phyloP scores from a whole-genome alignment of 2,329 filamentous ascomycete species.

The Alternaria brassicicola region DNA sequence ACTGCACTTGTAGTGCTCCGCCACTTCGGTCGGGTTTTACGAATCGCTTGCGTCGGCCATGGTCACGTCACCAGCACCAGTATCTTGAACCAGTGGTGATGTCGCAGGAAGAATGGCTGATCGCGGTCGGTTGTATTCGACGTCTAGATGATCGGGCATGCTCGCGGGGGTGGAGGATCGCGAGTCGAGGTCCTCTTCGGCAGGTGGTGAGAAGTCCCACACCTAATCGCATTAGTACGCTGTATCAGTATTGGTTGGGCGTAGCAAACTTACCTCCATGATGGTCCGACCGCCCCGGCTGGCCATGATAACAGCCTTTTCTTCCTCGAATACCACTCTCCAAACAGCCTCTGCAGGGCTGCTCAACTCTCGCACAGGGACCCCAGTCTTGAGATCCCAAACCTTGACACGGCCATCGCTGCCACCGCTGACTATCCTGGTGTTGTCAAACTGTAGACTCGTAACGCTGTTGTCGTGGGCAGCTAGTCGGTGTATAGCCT shows the following conservation, averaged over 20 bases:
- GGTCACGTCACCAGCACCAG: constrained; percentile 35
- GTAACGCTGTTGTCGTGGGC: constrained; percentile 99
- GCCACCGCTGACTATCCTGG: constrained; percentile 91
- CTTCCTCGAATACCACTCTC: constrained; percentile 97
- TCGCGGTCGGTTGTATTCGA: constrained; percentile 40
- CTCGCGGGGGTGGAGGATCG: constrained; percentile 52
- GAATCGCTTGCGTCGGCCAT: constrained; percentile 40
- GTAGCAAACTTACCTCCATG: constrained; percentile 79
- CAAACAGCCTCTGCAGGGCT: constrained; percentile 93
- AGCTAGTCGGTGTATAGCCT: constrained; percentile 89
- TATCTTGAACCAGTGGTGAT: constrained; percentile 30
- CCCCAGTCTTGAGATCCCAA: constrained; percentile 93
- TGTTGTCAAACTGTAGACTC: constrained; percentile 95
- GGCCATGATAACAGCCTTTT: constrained; percentile 96
- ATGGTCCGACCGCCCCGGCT: constrained; percentile 83
- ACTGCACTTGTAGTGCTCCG: not conserved
- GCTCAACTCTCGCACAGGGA: constrained; percentile 87
- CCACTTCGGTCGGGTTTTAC: not conserved
- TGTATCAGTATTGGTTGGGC: not conserved
- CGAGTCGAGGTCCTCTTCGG: constrained; percentile 58
- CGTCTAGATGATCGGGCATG: constrained; percentile 49
- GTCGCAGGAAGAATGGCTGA: constrained; percentile 39
- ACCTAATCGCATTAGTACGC: constrained; percentile 64
- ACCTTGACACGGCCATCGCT: constrained; percentile 98
- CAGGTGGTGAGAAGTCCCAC: constrained; percentile 86